Evolutionary conservation across 495 filamentous ascomycete genomes (phyloP), one percentile per base, ranked within the genome.

Genomic region (Podospora conica): DNA sequence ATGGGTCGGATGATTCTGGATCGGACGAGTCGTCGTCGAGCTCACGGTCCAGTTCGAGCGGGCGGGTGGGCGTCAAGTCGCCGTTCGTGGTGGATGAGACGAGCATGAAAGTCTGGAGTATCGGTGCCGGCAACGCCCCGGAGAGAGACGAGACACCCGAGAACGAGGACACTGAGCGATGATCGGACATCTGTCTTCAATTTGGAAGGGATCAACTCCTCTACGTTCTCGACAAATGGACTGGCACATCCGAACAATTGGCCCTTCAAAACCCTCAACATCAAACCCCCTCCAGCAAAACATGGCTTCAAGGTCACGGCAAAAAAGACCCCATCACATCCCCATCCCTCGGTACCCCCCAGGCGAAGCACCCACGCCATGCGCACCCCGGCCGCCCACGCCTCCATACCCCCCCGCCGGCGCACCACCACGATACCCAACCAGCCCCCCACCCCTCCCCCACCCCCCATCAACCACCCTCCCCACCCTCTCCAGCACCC

Each of bases 31-130:
- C 53, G 1, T 22, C 23, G 12, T 15, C 55, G 18, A 21, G 57
- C 18, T 64, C 55, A 3, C 15, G 21, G 7, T 60, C 15, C 1
- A 53, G 40, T 25, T 60, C 71, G 55, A 33, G 69, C 53, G 40
- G 23, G 23, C n/a, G 40, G 11, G 68, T 69, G 40, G 63, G 70
- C 24, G 15, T 55, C 33, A 25, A 66, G 24, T 21, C 55, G 24
- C 18, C 58, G 4, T 25, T 71, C 18, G 63, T 70, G n/a, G 69
- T 76, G n/a, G 54, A 70, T 54, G 88, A 91, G 63, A 88, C 85
- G 33, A 88, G 81, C 60, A 71, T 92, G 61, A 90, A 87, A 68
- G 77, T 91, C 25, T 92, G 89, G 89, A 81, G 76, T 40, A 71
- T 83, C 66, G 71, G 66, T 53, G 21, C 66, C 0, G 33, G 59